These are phyloP conservation scores for Ceratorhiza oryzae-sativae DNA, from an alignment of 1,284 basidiomycete genomes.

Conservation along the genomic window DNA sequence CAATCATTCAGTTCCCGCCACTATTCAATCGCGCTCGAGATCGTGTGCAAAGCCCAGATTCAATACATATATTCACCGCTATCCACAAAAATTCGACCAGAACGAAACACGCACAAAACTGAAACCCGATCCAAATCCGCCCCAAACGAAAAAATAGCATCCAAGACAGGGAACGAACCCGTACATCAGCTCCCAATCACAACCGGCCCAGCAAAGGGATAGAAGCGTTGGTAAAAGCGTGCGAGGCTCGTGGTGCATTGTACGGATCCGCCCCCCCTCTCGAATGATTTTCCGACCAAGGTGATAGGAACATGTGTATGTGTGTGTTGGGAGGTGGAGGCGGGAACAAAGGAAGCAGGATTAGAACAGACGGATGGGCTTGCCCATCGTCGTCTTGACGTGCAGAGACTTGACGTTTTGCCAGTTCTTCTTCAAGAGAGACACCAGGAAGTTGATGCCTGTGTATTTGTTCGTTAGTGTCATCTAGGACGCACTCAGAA, in stretches of 20 bases:
- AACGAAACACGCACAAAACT: background rate
- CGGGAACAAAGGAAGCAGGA: constrained; percentile 43
- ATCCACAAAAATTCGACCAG: constrained; percentile 18
- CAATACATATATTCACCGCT: constrained; percentile 33
- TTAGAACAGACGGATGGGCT: constrained; percentile 93
- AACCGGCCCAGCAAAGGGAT: constrained; percentile 65
- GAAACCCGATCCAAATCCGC: background rate
- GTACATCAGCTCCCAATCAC: constrained; percentile 84
- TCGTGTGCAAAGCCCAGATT: constrained; percentile 15
- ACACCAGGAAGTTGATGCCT: constrained; percentile 99
- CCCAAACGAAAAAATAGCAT: constrained; percentile 1
- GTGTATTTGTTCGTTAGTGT: background rate
- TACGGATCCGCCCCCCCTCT: constrained; percentile 45
- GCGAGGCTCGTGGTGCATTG: constrained; percentile 89
- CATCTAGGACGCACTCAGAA: background rate
- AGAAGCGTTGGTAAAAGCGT: constrained; percentile 84
- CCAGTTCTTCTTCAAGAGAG: constrained; percentile 99
- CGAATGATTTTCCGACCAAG: constrained; percentile 4
- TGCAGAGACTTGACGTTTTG: constrained; percentile 99
- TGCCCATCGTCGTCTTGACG: constrained; percentile 99
- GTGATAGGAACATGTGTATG: background rate
- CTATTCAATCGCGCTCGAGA: background rate
- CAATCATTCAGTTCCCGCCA: no score
- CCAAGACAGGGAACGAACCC: constrained; percentile 36
- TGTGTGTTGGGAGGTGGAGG: constrained; percentile 34